These are phyloP conservation scores for Candida incommunis DNA, from an alignment of 805 yeast genomes.

Conservation along the genomic window DNA sequence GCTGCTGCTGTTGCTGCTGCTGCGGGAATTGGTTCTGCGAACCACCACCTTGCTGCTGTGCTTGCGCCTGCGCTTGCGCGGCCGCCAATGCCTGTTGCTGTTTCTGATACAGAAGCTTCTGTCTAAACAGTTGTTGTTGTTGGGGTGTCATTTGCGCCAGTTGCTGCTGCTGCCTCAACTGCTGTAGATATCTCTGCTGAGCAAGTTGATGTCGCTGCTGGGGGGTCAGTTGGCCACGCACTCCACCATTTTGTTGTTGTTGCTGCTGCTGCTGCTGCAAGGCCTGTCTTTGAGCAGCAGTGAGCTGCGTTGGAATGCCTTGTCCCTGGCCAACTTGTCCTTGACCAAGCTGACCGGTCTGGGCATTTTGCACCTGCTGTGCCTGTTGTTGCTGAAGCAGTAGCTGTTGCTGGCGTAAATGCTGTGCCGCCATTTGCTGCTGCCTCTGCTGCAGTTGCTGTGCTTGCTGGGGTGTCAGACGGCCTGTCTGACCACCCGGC, in stretches of 20 bases:
- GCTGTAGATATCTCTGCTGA: conserved; percentile 2
- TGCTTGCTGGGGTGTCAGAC: conserved; percentile 1
- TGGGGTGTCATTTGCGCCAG: background rate
- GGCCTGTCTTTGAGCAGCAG: background rate
- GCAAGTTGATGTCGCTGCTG: conserved; percentile 4
- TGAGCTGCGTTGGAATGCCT: background rate
- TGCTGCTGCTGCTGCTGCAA: conserved; percentile 2
- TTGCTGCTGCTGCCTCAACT: conserved; percentile 1
- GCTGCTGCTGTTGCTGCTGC: conserved; percentile 3
- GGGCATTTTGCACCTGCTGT: conserved; percentile 3
- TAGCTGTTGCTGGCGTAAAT: conserved; percentile 8
- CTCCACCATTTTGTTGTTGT: background rate
- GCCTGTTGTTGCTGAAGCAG: conserved; percentile 8
- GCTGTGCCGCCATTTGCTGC: conserved; percentile 5
- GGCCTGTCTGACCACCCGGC: conserved; percentile 2
- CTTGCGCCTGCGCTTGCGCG: background rate
- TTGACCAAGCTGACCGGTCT: background rate
- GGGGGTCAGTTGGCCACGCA: background rate
- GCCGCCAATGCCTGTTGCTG: background rate
- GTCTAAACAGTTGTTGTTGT: background rate
- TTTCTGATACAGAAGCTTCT: background rate
- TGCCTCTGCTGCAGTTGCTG: conserved; percentile 2
- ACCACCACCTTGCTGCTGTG: background rate
- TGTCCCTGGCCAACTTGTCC: background rate
- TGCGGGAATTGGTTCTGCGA: conserved; percentile 1